Evolutionary conservation across 2,329 filamentous ascomycete genomes (phyloP).

Genomic region (Sordariomycetes sp.): DNA sequence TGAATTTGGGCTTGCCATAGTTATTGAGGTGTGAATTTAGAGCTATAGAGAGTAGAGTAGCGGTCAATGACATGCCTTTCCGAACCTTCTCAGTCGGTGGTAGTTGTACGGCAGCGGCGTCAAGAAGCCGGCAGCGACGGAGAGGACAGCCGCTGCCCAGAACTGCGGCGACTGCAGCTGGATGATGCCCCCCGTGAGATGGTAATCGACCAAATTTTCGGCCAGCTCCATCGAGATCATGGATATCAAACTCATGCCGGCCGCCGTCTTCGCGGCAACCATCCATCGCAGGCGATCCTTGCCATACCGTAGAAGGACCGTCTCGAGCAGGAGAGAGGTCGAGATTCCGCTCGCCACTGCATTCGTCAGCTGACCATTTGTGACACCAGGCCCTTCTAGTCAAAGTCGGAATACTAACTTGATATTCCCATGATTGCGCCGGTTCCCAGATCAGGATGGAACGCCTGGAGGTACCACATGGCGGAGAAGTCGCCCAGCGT

Average conservation of each 20-base stretch:
- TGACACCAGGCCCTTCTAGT: not conserved
- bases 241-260: constrained; percentile 49
- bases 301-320: constrained; percentile 36
- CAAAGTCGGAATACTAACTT: constrained; percentile 23
- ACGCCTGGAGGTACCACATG: constrained; percentile 44
- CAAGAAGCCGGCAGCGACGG: constrained; percentile 33
- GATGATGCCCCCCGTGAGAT: constrained; percentile 41
- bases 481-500: constrained; percentile 46
- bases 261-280: constrained; percentile 37
- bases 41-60: too few species aligned
- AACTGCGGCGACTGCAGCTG: constrained; percentile 35
- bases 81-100: constrained; percentile 34
- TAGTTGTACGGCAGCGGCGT: constrained; percentile 47
- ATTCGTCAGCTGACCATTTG: not conserved
- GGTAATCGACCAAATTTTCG: constrained; percentile 45
- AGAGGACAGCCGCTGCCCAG: constrained; percentile 39
- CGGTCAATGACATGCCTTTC: constrained; percentile 38
- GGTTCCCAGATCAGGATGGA: constrained; percentile 35
- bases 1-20: too few species aligned
- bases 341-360: constrained; percentile 41
- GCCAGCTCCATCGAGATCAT: constrained; percentile 50
- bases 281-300: constrained; percentile 37
- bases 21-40: not conserved
- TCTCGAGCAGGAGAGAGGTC: constrained; percentile 43
- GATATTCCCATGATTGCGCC: constrained; percentile 40